phyloP scores from a whole-genome alignment of 805 yeast species.

The Schwanniomyces vanrijiae region DNA sequence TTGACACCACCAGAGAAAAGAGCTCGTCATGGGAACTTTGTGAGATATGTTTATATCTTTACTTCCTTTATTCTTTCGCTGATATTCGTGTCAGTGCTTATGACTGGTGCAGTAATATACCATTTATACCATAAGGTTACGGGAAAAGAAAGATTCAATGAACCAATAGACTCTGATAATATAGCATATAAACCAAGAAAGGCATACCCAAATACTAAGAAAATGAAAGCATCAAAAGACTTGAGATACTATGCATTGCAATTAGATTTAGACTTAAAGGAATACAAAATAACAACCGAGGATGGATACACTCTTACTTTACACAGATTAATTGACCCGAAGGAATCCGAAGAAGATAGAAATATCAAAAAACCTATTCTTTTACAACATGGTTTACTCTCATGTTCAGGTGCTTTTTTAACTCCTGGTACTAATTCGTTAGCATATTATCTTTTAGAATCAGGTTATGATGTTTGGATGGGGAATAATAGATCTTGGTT shows the following conservation, averaged over 20 bases:
- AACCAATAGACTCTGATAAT: conserved; percentile 18
- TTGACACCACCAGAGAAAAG: conserved; percentile 23
- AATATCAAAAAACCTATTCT: conserved; percentile 59
- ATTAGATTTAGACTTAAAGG: conserved; percentile 58
- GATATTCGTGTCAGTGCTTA: conserved; percentile 24
- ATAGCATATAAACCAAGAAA: conserved; percentile 24
- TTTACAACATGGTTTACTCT: conserved; percentile 82
- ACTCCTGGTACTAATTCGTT: conserved; percentile 81
- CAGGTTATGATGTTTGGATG: conserved; percentile 85
- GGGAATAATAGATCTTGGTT: conserved; percentile 92
- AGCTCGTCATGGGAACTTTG: conserved; percentile 19
- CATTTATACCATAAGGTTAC: conserved; percentile 27
- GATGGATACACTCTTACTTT: conserved; percentile 79
- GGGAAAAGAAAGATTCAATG: conserved; percentile 28
- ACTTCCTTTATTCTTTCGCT: conserved; percentile 28
- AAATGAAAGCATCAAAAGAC: conserved; percentile 39
- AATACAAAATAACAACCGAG: conserved; percentile 61
- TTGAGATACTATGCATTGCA: conserved; percentile 67
- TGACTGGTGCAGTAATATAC: conserved; percentile 27
- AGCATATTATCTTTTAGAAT: conserved; percentile 52
- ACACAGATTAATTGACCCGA: conserved; percentile 60
- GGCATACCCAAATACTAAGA: conserved; percentile 34
- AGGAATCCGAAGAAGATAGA: conserved; percentile 28
- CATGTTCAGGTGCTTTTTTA: conserved; percentile 82
- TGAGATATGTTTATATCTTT: conserved; percentile 18